Base-by-base conservation (phyloP, 176 grass and related monocot genomes). In the Juncus inflexus region DNA sequence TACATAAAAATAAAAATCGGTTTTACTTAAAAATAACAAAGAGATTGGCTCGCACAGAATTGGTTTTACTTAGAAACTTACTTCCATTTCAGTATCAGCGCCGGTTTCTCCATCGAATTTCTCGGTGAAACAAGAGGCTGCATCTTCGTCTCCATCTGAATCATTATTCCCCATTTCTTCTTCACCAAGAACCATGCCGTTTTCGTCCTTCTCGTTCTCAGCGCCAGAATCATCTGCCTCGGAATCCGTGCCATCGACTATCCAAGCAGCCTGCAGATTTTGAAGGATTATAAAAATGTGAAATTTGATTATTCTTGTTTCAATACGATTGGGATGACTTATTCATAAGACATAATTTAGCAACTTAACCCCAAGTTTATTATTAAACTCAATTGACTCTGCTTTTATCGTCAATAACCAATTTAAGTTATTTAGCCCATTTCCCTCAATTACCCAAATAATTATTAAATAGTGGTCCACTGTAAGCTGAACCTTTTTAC, bases 71-170 rank as follows among this genome's bases (percentile, higher is more conserved):
- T 28, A 50, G 12, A 40, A 72, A 89, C 87, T 97, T 75, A 91
- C 94, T 65, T 83, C 87, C 94, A 97, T 97, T 72, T 97, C 85
- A 35, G 79, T 86, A 72, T 83, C 85, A 63, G 79, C 81, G 15
- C 65, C 14, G n/a, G 77, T 97, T 89, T 77, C 85, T 68, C 74
- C 82, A 75, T 97, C 85, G 41, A 91, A 84, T 64, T 86, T 86
- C 28, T 81, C 92, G 0, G 74, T 81, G 43, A 89, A 73, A 66
- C 79, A 81, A 74, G 83, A 84, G 3, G 40, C 12, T 3, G 54
- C 6, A 49, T 71, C 56, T 40, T 74, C 82, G 65, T 91, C 88
- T 50, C 79, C 71, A 75, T 97, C 88, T 1, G 67, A 82, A 84
- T 63, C 15, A 78, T 89, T 89, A 71, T 64, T 60, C 66, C 40